Base-by-base conservation (phyloP, 2,329 filamentous ascomycete species). In the Talaromyces sp. region DNA sequence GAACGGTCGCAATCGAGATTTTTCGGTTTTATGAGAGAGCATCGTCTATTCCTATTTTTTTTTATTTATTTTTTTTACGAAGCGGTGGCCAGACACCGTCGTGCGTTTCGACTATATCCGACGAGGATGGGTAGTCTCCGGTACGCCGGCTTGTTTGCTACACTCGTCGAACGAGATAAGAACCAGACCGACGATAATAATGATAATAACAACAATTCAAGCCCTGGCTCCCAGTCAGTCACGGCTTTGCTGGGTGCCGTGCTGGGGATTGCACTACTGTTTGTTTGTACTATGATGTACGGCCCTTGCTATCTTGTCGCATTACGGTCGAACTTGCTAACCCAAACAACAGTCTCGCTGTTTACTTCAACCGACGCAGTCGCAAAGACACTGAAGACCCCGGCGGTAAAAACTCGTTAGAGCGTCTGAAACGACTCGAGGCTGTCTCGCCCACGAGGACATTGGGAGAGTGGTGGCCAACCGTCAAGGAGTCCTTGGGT, bases 391-490 rank as follows among this genome's bases (percentile, higher is more conserved):
- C 51, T 60, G 61, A 57, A 64, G 34, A 65, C 65, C 42, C 67
- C 68, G 55, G 62, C 59, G 61, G 40, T 69, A 64, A 55, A 70
- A 72, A 65, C 31, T 67, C 69, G 1, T 61, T 64, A 36, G 71
- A 75, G 51, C 70, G 73, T 18, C 62, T 77, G 62, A 70, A 70
- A 58, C 74, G 68, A 61, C 64, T 77, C 16, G 74, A 77, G 51
- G 70, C 69, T 16, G 72, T 75, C 5, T 73, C 72, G 47, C 74
- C 74, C 5, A 72, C 67, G 14, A 70, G 73, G 14, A 75, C 69
- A 5, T 66, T 77, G 16, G 73, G 75, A 53, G 68, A 76, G 55
- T 77, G 74, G 74, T 76, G 73, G 72, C 65, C 69, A 14, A 69
- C 63, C 23, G 69, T 71, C 1, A 75, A 75, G 56, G 68, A 70